Evolutionary conservation across 2,329 filamentous ascomycete species (phyloP).

Genomic region (Ophiostoma piceae): DNA sequence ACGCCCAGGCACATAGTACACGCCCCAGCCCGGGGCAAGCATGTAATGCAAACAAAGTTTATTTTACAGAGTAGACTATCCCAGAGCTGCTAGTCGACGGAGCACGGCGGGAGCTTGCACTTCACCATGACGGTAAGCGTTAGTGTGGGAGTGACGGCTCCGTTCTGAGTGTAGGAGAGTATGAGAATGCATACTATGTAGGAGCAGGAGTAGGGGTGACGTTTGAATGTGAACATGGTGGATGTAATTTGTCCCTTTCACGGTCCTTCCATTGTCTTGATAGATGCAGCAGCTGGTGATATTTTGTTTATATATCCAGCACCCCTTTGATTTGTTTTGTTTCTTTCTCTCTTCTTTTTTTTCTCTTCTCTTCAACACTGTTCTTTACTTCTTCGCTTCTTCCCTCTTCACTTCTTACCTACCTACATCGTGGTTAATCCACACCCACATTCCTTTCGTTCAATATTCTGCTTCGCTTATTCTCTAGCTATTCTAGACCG

Average conservation of each 20-base stretch:
- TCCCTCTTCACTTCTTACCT: background rate
- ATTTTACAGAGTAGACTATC: background rate
- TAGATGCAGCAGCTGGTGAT: background rate
- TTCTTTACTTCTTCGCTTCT: background rate
- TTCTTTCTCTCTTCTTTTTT: background rate
- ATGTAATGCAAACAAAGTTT: slow-evolving; percentile 4
- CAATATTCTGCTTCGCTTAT: slow-evolving; percentile 5
- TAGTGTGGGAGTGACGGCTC: background rate
- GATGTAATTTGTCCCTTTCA: background rate
- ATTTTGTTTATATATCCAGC: background rate
- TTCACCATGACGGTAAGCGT: background rate
- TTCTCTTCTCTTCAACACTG: background rate
- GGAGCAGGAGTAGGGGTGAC: background rate
- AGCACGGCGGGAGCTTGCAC: background rate
- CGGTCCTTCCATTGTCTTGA: background rate
- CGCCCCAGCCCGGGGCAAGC: background rate
- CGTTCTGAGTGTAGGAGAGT: background rate
- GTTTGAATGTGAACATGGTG: background rate
- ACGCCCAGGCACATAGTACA: too few relatives aligned
- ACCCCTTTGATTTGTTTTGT: background rate
- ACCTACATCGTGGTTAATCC: background rate
- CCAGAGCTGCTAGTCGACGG: background rate
- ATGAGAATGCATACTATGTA: too few relatives aligned
- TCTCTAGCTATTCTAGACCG: background rate
- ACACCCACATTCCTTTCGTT: slow-evolving; percentile 17